These are phyloP conservation scores for Vigna mungo DNA, from an alignment of 306 rosid genomes.

Conservation along the genomic window DNA sequence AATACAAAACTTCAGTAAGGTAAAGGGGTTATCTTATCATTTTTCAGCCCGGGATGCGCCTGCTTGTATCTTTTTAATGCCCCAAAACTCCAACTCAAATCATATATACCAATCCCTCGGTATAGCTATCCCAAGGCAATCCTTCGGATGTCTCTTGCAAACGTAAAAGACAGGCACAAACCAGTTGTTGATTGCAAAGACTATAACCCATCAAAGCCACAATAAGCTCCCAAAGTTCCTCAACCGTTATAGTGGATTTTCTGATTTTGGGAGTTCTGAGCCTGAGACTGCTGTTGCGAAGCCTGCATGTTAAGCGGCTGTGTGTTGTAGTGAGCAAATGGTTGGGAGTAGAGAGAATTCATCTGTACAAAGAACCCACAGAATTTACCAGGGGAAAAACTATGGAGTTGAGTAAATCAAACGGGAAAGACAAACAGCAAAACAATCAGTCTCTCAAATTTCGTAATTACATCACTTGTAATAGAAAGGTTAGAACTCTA, in stretches of 20 bases:
- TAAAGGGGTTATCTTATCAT: conserved; percentile 72
- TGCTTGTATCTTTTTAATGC: conserved; percentile 61
- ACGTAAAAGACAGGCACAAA: conserved; percentile 79
- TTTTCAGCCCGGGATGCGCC: conserved; percentile 82
- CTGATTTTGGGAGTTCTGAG: conserved; percentile 92
- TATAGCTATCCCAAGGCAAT: conserved; percentile 59
- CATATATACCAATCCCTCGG: conserved; percentile 59
- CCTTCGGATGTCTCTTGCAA: conserved; percentile 59
- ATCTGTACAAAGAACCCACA: conserved; percentile 65
- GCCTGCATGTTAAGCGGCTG: conserved; percentile 86
- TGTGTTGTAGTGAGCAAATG: conserved; percentile 93
- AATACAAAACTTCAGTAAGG: conserved; percentile 75
- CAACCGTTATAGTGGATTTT: conserved; percentile 92
- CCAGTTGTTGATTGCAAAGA: conserved; percentile 87
- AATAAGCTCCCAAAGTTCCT: conserved; percentile 51
- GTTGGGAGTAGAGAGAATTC: conserved; percentile 96
- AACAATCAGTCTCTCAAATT: conserved; percentile 19
- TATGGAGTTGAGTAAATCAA: neutral
- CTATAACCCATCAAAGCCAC: conserved; percentile 87
- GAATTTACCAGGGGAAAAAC: conserved; percentile 9
- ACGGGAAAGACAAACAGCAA: conserved; percentile 8
- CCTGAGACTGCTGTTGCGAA: conserved; percentile 83
- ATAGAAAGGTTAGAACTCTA: conserved; percentile 19
- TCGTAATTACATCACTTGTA: neutral
- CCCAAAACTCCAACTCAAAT: conserved; percentile 57